A percentile compares a stretch with the other conserved stretches of the same genome.
phyloP scores from a whole-genome alignment of 768 basidiomycete species.

The Phanerochaete sordida region DNA sequence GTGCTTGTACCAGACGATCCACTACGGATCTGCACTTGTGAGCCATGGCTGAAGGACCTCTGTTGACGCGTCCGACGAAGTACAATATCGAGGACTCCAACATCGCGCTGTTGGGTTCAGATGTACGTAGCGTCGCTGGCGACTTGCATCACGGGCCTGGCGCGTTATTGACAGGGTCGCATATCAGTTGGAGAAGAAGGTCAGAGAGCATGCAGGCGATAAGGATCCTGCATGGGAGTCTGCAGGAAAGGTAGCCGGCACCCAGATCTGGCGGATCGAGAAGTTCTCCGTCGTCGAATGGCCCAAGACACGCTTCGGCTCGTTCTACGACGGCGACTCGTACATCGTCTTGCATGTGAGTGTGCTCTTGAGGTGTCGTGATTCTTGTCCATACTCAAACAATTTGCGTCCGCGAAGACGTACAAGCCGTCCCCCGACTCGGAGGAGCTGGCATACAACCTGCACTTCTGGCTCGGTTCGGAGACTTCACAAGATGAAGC shows the following conservation, averaged over 20 bases:
- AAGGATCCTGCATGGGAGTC: constrained; percentile 48
- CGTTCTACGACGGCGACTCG: constrained; percentile 63
- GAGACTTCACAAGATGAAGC: constrained; percentile 59
- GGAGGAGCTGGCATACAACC: constrained; percentile 46
- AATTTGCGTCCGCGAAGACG: constrained; percentile 37
- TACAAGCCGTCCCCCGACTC: constrained; percentile 51
- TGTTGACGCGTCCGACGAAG: constrained; percentile 38
- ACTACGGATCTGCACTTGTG: too few species aligned
- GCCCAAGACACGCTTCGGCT: constrained; percentile 47
- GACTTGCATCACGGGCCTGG: too few species aligned
- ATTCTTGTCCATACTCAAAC: too few species aligned
- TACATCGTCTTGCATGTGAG: constrained; percentile 62
- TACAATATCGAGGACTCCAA: constrained; percentile 64
- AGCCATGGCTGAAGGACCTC: constrained; percentile 6
- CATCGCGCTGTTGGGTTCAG: constrained; percentile 59
- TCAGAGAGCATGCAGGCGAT: constrained; percentile 49
- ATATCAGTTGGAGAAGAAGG: constrained; percentile 53
- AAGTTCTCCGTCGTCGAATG: constrained; percentile 52
- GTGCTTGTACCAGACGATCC: too few species aligned
- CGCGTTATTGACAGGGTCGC: neutral
- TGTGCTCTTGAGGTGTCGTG: too few species aligned
- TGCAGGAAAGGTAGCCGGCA: constrained; percentile 39
- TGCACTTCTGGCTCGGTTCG: constrained; percentile 65
- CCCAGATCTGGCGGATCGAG: constrained; percentile 60
- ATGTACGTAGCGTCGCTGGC: too few species aligned